Conservation (phyloP, 179 eudicot species). For the Beta lomatogona region DNA sequence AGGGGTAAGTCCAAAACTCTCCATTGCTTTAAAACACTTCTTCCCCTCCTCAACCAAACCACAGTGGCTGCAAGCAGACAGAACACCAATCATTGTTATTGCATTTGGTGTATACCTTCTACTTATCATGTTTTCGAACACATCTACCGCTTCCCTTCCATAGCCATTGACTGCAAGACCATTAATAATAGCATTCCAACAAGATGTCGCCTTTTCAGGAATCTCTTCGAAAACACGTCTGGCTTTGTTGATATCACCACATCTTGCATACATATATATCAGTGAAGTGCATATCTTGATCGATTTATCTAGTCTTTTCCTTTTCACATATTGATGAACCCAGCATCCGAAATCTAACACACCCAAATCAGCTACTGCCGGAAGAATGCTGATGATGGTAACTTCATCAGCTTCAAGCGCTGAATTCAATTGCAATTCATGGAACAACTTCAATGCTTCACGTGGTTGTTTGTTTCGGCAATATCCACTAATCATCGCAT, state of each 20-base stretch:
- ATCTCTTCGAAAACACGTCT: slow-evolving; percentile 46
- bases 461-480: slow-evolving; percentile 55
- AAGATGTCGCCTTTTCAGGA: slow-evolving; percentile 51
- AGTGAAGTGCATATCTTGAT: slow-evolving; percentile 36
- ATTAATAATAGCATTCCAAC: slow-evolving; percentile 79
- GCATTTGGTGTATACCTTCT: slow-evolving; percentile 52
- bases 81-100: slow-evolving; percentile 66
- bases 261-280: slow-evolving; percentile 79
- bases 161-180: slow-evolving; percentile 70
- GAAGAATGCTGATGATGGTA: slow-evolving; percentile 66
- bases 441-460: slow-evolving; percentile 61
- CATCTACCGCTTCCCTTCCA: slow-evolving; percentile 59
- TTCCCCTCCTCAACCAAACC: slow-evolving; percentile 80
- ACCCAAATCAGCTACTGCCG: slow-evolving; percentile 78
- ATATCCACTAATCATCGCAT: slow-evolving; percentile 75
- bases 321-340: slow-evolving; percentile 49
- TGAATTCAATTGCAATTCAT: slow-evolving; percentile 41
- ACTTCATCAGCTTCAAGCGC: slow-evolving; percentile 66
- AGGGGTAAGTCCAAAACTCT: slow-evolving; percentile 44
- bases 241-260: slow-evolving; percentile 70
- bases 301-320: slow-evolving; percentile 2
- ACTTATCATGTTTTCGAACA: slow-evolving; percentile 56
- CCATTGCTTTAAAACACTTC: slow-evolving; percentile 58
- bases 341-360: slow-evolving; percentile 69
- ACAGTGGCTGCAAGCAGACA: slow-evolving; percentile 79